A percentile compares a stretch with the other conserved stretches of the same genome.
phyloP scores from a whole-genome alignment of 805 yeast genomes.

The Metschnikowia colocasiae region DNA sequence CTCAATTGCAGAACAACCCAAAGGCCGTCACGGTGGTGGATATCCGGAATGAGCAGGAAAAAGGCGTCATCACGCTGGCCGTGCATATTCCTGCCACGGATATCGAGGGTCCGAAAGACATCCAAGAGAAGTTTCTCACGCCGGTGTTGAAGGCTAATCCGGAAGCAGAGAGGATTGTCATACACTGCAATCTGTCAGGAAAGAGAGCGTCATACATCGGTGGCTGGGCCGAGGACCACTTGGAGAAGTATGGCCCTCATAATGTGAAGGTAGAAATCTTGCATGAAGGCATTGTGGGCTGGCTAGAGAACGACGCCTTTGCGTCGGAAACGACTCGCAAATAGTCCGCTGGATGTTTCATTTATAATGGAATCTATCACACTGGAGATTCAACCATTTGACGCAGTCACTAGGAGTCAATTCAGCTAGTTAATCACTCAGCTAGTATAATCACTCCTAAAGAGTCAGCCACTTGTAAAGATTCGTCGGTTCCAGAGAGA shows the following conservation, averaged over 20 bases:
- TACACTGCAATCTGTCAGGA: constrained; percentile 23
- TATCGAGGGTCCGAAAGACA: constrained; percentile 15
- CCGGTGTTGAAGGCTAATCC: constrained; percentile 14
- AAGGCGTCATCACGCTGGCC: constrained; percentile 17
- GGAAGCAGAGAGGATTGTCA: constrained; percentile 14
- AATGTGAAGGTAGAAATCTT: constrained; percentile 20
- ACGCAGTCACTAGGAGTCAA: no score
- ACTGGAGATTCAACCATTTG: no score
- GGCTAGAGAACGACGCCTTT: constrained; percentile 17
- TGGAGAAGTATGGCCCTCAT: constrained; percentile 12
- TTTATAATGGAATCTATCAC: no score
- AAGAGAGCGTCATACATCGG: constrained; percentile 20
- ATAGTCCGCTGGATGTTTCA: no score
- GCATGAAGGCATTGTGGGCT: constrained; percentile 23
- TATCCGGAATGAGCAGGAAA: constrained; percentile 19
- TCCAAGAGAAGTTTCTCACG: constrained; percentile 14
- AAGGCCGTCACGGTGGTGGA: constrained; percentile 18
- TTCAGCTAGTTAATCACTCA: no score
- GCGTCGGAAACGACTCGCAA: constrained; percentile 9
- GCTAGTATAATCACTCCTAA: no score
- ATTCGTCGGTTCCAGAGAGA: no score
- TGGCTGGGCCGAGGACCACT: constrained; percentile 23
- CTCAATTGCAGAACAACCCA: constrained; percentile 11
- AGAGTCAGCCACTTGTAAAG: no score
- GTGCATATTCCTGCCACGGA: constrained; percentile 22